Evolutionary conservation across 2,329 filamentous ascomycete species (phyloP).

Genomic region (Beauveria varroae): DNA sequence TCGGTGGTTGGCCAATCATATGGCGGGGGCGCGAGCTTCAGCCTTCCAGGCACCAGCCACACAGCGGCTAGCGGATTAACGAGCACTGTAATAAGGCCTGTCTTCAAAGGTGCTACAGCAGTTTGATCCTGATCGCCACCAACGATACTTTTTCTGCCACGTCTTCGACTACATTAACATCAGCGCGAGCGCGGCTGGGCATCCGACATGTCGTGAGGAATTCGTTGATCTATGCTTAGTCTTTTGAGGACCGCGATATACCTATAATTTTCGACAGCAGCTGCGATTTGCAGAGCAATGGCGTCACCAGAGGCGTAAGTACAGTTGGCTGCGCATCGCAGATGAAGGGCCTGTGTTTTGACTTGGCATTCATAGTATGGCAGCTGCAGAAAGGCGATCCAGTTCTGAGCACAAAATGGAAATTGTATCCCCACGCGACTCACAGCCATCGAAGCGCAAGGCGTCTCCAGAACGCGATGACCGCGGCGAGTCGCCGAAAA

Average conservation of each 20-base stretch:
- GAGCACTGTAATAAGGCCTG: not conserved
- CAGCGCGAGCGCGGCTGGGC: not conserved
- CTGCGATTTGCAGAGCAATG: not conserved
- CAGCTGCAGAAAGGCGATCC: not conserved
- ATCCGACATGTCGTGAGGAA: not conserved
- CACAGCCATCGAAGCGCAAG: slow-evolving; percentile 22
- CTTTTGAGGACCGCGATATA: not conserved
- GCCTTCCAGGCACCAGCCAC: not conserved
- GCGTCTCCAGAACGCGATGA: slow-evolving; percentile 16
- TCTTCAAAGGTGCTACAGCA: not conserved
- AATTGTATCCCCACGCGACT: not conserved
- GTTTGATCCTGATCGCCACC: not conserved
- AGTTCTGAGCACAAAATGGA: not conserved
- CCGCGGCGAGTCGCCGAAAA: slow-evolving; percentile 19
- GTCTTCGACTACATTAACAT: not conserved
- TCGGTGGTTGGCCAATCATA: slow-evolving; percentile 17
- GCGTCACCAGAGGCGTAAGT: slow-evolving; percentile 2
- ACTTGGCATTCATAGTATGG: not conserved
- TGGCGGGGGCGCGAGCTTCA: not conserved
- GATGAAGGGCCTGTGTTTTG: not conserved
- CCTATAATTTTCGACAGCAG: not conserved
- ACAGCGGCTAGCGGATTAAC: not conserved
- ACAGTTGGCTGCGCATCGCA: not conserved
- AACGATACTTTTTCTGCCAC: not conserved
- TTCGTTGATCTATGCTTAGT: not conserved